Base-by-base conservation (phyloP, 192 early-diverging fungal genomes). In the Fimicolochytrium jonesii region DNA sequence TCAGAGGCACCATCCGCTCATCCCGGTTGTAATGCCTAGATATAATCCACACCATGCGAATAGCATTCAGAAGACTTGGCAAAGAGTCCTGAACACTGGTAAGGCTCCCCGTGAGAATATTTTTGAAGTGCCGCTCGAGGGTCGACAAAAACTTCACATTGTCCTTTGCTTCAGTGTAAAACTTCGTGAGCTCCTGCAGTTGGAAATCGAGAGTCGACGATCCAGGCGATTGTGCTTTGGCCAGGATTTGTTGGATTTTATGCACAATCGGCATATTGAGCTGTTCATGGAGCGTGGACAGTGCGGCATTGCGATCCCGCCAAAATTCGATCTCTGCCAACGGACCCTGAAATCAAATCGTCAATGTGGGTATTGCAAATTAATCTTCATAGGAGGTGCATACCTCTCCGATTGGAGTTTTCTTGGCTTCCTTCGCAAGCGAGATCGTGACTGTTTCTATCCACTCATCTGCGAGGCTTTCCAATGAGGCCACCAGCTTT, bases 1-100 rank as follows among this genome's bases (percentile, higher is more conserved):
- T 85, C 4, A 85, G 56, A 2, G 83, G 83, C 22, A 85, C 83
- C 83, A 85, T 85, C 45, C 83, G 56, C 59, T 85, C 83, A 45
- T 85, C 83, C 9, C 81, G 71, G 55, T 85, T 85, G 59, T 85
- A 85, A 55, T 85, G 83, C 17, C 83, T 58, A 9, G 83, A 85
- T 52, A 85, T 85, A 52, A 85, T 85, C 83, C 83, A 85, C 11
- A 85, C 83, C 83, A 85, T 85, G 5, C 83, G 67, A 36, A 85
- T 81, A 0, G 83, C 77, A 52, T 85, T 85, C 64, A 85, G 69
- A 13, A 85, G 65, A 4, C 69, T 73, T 30, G 78, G 74, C 6
- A 85, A 64, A 1, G 83, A 81, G 58, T 85, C 83, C 63, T 73
- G 69, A 2, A 85, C 78, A 36, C 74, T 77, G 22, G 41, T 48